These are phyloP conservation scores for Trichoderma sp. DNA, from an alignment of 2,329 filamentous ascomycete genomes.

Conservation along the genomic window DNA sequence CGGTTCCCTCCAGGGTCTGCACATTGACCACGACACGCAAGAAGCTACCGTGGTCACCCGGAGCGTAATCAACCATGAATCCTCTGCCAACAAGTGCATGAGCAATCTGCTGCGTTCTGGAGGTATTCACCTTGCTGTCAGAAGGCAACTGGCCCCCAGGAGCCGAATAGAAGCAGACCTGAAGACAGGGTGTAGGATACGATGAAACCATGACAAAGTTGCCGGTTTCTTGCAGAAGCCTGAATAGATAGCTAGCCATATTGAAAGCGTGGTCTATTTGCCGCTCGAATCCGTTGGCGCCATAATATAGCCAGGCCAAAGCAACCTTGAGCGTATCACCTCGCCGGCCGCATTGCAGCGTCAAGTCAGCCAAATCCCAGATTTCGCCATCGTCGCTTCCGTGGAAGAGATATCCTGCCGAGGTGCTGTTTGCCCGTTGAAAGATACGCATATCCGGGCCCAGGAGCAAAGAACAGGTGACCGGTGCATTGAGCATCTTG, in stretches of 20 bases:
- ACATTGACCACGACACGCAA: constrained; percentile 60
- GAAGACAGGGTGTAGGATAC: constrained; percentile 80
- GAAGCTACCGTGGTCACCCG: constrained; percentile 54
- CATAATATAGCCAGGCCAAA: constrained; percentile 87
- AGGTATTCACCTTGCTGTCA: constrained; percentile 46
- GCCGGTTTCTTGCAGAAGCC: constrained; percentile 50
- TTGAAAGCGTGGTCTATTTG: constrained; percentile 73
- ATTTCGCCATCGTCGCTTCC: constrained; percentile 56
- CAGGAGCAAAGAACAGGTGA: constrained; percentile 89
- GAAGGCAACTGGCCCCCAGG: constrained; percentile 49
- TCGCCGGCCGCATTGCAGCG: constrained; percentile 85
- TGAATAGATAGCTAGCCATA: constrained; percentile 67
- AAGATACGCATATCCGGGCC: constrained; percentile 73
- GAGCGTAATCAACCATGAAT: constrained; percentile 63
- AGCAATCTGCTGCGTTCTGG: constrained; percentile 49
- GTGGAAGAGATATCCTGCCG: constrained; percentile 84
- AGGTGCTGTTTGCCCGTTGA: constrained; percentile 79
- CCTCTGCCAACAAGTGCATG: constrained; percentile 48
- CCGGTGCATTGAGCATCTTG: constrained; percentile 91
- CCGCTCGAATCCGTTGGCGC: constrained; percentile 65
- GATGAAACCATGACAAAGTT: constrained; percentile 71
- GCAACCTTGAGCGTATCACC: constrained; percentile 86
- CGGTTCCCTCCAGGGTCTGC: constrained; percentile 52
- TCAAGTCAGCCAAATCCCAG: constrained; percentile 90
- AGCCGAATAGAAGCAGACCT: constrained; percentile 91